Conservation (phyloP, 495 filamentous ascomycete genomes). For the Aspergillus panamensis region DNA sequence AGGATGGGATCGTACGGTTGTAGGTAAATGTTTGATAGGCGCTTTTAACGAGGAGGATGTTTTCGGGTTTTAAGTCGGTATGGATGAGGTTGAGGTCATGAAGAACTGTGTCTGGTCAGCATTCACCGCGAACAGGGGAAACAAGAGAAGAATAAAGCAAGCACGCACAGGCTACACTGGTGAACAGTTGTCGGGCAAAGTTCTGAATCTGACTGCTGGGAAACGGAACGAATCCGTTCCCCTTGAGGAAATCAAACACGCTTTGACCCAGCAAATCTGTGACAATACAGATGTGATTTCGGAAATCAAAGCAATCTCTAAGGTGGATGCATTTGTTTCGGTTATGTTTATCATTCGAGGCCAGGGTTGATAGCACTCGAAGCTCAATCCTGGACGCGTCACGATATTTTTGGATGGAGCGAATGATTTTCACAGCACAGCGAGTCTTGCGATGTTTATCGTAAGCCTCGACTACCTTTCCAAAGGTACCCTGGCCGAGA, state of each 20-base stretch:
- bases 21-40: slow-evolving; percentile 96
- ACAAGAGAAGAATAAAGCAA: neutral
- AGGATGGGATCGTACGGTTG: slow-evolving; percentile 89
- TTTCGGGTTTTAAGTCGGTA: slow-evolving; percentile 97
- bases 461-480: slow-evolving; percentile 91
- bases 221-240: slow-evolving; percentile 91
- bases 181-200: slow-evolving; percentile 92
- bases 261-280: slow-evolving; percentile 95
- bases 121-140: slow-evolving; percentile 7
- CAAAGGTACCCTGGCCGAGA: slow-evolving; percentile 95
- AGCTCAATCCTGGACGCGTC: slow-evolving; percentile 97
- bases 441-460: slow-evolving; percentile 70
- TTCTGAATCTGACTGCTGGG: slow-evolving; percentile 98
- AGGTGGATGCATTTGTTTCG: slow-evolving; percentile 97
- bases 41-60: slow-evolving; percentile 89
- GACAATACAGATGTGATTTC: slow-evolving; percentile 98
- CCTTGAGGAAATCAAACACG: slow-evolving; percentile 97
- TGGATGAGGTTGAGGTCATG: slow-evolving; percentile 98
- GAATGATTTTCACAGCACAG: slow-evolving; percentile 96
- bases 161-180: slow-evolving; percentile 93
- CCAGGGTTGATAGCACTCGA: slow-evolving; percentile 83
- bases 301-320: slow-evolving; percentile 94
- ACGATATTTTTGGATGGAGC: slow-evolving; percentile 95
- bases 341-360: slow-evolving; percentile 86
- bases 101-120: slow-evolving; percentile 58